Conservation (phyloP, 805 yeast species). For the Henningerozyma blattae region DNA sequence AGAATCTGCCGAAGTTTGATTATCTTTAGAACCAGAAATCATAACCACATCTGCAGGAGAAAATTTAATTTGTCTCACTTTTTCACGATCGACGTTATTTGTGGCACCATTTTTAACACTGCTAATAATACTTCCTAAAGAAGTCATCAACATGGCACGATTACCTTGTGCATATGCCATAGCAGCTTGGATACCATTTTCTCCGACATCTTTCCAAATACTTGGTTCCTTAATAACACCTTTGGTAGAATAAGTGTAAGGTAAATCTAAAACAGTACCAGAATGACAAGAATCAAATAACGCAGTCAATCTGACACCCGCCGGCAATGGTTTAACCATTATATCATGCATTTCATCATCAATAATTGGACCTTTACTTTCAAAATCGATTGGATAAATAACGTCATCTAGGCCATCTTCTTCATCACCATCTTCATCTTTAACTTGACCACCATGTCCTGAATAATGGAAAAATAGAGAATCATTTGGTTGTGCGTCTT, state of each 20-base stretch:
- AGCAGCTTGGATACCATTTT: slow-evolving; percentile 48
- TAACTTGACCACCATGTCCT: slow-evolving; percentile 74
- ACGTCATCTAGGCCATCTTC: slow-evolving; percentile 64
- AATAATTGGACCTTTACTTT: slow-evolving; percentile 50
- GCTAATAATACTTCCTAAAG: slow-evolving; percentile 32
- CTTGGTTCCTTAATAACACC: slow-evolving; percentile 78
- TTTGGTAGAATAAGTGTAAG: slow-evolving; percentile 69
- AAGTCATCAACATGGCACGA: slow-evolving; percentile 29
- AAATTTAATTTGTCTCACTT: slow-evolving; percentile 42
- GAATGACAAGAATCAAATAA: slow-evolving; percentile 81
- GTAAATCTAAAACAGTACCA: slow-evolving; percentile 72
- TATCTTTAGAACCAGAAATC: slow-evolving; percentile 74
- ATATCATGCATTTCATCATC: slow-evolving; percentile 68
- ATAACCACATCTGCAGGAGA: slow-evolving; percentile 69
- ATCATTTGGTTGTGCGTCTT: slow-evolving; percentile 64
- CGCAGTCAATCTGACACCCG: slow-evolving; percentile 70
- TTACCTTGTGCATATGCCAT: slow-evolving; percentile 52
- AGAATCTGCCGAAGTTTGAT: slow-evolving; percentile 78
- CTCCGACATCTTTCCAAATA: slow-evolving; percentile 62
- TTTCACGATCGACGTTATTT: slow-evolving; percentile 30
- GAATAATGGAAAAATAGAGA: slow-evolving; percentile 73
- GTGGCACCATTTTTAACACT: slow-evolving; percentile 30
- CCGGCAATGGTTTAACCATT: slow-evolving; percentile 55
- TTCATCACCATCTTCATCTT: slow-evolving; percentile 63
- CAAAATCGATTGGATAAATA: slow-evolving; percentile 64